Base-by-base conservation (phyloP, 2,329 filamentous ascomycete species). In the Parascedosporium putredinis region DNA sequence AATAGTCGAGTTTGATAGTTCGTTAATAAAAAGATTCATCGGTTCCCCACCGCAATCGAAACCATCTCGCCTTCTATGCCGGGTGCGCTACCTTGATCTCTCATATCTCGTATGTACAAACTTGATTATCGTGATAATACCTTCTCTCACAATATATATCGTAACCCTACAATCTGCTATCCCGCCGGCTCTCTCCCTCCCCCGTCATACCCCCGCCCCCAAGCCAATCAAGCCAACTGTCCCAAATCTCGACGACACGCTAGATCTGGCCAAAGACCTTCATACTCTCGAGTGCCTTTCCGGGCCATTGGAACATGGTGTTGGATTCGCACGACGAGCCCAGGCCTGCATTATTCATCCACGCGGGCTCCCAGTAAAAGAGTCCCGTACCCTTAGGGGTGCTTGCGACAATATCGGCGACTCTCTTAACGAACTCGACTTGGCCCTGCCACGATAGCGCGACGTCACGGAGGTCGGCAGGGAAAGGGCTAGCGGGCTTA, bases 361-460 rank as follows among this genome's bases (percentile, higher is more conserved):
- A 88, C 1, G 77, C 79, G 0, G 83, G 83, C 61, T 88, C 84
- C 84, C 84, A 88, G 56, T 87, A 88, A 54, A 83, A 86, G 6
- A 88, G 42, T 0, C 83, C 84, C 24, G 68, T 63, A 0, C 81
- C 81, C 1, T 73, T 71, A 1, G 63, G 68, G 0, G 79, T 73
- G 1, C 65, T 71, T 1, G 68, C 66, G 0, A 86, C 73, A 1
- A 79, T 67, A 1, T 66, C 66, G 0, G 80, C 81, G 16, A 88
- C 71, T 51, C 74, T 65, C 62, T 77, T 68, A 49, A 88, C 63
- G 63, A 80, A 88, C 2, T 69, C 71, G 2, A 66, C 65, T 68
- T 88, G 84, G 0, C 84, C 84, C 0, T 69, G 76, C 0, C 72
- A 75, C 2, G 74, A 78, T 55, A 84, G 79, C 0, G 83, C 79